Evolutionary conservation across 345 rosid genomes (phyloP), one percentile per base, ranked within the genome.

Genomic region (Luvunga scandens): DNA sequence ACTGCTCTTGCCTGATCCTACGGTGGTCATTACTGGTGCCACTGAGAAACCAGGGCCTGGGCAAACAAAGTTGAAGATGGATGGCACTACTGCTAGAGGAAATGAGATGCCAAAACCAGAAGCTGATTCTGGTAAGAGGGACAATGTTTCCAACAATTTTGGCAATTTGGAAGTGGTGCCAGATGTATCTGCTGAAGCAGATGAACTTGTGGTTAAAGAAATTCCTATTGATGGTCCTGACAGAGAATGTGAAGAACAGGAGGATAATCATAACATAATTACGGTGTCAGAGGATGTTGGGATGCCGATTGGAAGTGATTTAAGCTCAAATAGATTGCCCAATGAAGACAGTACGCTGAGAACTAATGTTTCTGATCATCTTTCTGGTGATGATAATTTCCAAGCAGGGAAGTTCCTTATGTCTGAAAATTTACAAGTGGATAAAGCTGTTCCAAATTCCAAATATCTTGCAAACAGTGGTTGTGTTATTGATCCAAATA

Each of bases 1-100:
- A 21, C 86, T 96, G 59, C 82, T 86, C 33, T 86, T 66, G 78
- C 85, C 86, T 82, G 87, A 85, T 82, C 84, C 88, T 77, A 83
- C 86, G 30, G 72, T 79, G 72, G 82, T 87, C 57, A 72, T 79
- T 50, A 34, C 74, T 73, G 84, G 76, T 80, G 77, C 83, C 72
- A 55, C 71, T 75, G 85, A 81, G 73, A 86, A 76, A 80, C 77
- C 56, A 64, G 65, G 57, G n/a, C 78, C 36, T 14, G 86, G 84
- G 73, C 83, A 71, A 74, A 53, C 55, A 25, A 80, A 84, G 71
- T 77, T 79, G 7, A 77, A 83, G 70, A 25, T 66, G 81, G 77
- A 74, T 27, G 67, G 69, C 48, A 50, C 60, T 53, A 66, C 69
- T 30, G 70, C 34, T 66, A 64, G 45, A 66, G 75, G 75, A 72